phyloP scores from a whole-genome alignment of 331 rosid genomes.

The Phaseolus coccineus region DNA sequence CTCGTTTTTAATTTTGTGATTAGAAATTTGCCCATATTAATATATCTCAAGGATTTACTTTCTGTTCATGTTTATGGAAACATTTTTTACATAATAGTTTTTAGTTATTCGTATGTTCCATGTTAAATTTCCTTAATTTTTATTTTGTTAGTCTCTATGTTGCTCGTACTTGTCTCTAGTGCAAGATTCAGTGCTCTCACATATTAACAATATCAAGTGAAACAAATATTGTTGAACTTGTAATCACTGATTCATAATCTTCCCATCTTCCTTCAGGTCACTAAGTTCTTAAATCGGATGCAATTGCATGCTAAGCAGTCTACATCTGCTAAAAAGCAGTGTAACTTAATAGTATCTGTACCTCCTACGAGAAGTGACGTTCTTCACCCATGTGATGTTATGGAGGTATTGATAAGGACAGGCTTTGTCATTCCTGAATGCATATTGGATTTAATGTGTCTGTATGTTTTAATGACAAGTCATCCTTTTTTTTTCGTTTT shows the following conservation, averaged over 20 bases:
- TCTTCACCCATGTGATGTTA: slow-evolving; percentile 96
- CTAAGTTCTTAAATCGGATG: slow-evolving; percentile 80
- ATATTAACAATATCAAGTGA: slow-evolving; percentile 15
- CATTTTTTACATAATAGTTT: slow-evolving; percentile 10
- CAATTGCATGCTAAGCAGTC: slow-evolving; percentile 75
- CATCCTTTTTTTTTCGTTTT: neutral
- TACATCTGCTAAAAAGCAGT: slow-evolving; percentile 47
- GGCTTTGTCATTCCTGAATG: neutral
- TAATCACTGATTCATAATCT: slow-evolving; percentile 1
- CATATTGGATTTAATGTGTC: slow-evolving; percentile 21
- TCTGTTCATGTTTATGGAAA: neutral
- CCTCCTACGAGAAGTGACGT: slow-evolving; percentile 97
- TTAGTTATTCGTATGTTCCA: slow-evolving; percentile 25
- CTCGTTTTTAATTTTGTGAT: neutral
- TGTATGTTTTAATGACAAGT: slow-evolving; percentile 33
- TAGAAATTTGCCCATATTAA: neutral
- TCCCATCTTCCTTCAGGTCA: slow-evolving; percentile 62
- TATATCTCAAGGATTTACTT: slow-evolving; percentile 6
- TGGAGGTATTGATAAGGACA: slow-evolving; percentile 71
- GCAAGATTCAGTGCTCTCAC: slow-evolving; percentile 22
- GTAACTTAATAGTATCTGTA: slow-evolving; percentile 63
- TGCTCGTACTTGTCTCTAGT: neutral
- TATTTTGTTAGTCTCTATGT: slow-evolving; percentile 13
- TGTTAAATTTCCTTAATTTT: slow-evolving; percentile 5
- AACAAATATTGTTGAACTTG: slow-evolving; percentile 7